Percentiles rank a stretch among this genome's conserved stretches.
phyloP scores from a whole-genome alignment of 192 early-diverging fungal species.

The Entomortierella lignicola region DNA sequence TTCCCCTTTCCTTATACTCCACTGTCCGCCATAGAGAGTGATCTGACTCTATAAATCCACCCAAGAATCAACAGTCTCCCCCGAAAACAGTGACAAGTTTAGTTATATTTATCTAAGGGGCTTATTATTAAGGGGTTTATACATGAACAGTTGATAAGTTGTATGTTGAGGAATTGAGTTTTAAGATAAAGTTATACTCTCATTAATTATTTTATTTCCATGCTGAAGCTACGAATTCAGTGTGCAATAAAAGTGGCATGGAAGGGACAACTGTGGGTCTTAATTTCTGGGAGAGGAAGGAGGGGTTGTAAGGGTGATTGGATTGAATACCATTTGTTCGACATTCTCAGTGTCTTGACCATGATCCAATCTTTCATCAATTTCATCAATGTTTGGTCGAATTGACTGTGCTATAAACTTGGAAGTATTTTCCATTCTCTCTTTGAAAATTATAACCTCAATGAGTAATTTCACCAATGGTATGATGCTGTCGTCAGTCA shows the following conservation, averaged over 20 bases:
- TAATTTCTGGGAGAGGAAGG: neutral
- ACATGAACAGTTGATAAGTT: too few relatives aligned
- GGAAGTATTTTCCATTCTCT: neutral
- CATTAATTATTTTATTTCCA: too few relatives aligned
- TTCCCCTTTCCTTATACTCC: too few relatives aligned
- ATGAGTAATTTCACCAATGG: neutral
- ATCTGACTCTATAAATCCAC: too few relatives aligned
- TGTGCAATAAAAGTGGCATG: neutral
- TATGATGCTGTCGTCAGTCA: neutral
- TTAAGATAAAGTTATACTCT: too few relatives aligned
- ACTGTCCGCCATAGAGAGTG: too few relatives aligned
- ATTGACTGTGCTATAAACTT: neutral
- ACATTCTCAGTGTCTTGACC: neutral
- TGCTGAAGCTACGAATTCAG: neutral
- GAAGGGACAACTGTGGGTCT: neutral
- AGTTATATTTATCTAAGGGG: too few relatives aligned
- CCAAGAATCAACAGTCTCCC: too few relatives aligned
- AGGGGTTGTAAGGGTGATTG: neutral
- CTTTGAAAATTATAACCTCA: neutral
- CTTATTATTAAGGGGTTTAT: too few relatives aligned
- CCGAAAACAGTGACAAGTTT: too few relatives aligned
- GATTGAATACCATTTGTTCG: slow-evolving; percentile 1
- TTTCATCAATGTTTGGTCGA: slow-evolving; percentile 2
- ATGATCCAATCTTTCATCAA: neutral
- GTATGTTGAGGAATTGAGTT: too few relatives aligned